Conservation (phyloP, 345 rosid genomes). For the Murraya koenigii region DNA sequence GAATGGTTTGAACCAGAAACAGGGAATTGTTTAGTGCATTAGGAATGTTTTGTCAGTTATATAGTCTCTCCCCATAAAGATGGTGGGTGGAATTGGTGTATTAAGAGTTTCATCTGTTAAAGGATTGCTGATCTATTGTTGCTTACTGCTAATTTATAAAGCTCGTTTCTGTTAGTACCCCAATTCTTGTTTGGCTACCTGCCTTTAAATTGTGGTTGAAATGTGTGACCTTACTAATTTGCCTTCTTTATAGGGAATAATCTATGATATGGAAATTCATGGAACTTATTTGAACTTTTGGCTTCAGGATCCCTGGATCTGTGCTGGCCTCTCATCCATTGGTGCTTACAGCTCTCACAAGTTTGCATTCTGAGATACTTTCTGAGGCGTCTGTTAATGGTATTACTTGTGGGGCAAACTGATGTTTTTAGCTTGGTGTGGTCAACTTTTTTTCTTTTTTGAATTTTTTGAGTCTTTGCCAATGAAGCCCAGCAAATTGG, state of each 20-base stretch:
- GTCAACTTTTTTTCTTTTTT: neutral
- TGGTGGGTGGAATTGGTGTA: neutral
- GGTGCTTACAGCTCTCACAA: constrained; percentile 86
- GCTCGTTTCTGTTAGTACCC: neutral
- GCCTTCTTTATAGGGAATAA: constrained; percentile 1
- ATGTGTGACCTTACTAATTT: neutral
- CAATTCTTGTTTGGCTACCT: neutral
- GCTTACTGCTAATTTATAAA: neutral
- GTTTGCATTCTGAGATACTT: constrained; percentile 77
- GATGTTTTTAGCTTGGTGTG: neutral
- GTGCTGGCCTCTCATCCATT: constrained; percentile 85
- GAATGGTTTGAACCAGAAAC: neutral
- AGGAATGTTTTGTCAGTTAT: too few relatives aligned
- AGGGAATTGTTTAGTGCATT: too few relatives aligned
- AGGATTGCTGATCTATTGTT: neutral
- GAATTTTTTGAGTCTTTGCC: neutral
- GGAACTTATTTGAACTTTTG: constrained; percentile 22
- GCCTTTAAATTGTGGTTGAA: neutral
- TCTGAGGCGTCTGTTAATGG: constrained; percentile 99
- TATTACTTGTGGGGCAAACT: constrained; percentile 34
- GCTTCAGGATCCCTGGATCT: constrained; percentile 83
- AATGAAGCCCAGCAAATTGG: neutral
- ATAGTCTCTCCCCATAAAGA: neutral
- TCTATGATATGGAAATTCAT: neutral
- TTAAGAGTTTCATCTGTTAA: neutral